Percentiles rank a stretch among this genome's conserved stretches.
phyloP scores from a whole-genome alignment of 176 grass and related monocot species.

The Puccinellia tenuiflora region DNA sequence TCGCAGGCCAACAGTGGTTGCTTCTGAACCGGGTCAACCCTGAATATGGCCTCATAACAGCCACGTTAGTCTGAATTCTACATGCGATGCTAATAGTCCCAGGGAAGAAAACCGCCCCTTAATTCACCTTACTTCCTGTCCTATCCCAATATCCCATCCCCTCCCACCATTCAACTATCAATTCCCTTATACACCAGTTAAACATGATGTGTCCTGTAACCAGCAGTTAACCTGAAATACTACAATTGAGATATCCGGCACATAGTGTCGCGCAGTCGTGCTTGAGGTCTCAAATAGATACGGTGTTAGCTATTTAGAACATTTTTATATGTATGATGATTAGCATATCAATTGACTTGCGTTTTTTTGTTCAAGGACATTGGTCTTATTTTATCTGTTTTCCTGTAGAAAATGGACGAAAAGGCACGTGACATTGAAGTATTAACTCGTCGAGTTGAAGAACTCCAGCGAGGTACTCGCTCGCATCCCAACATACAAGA shows the following conservation, averaged over 20 bases:
- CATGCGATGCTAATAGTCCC: neutral
- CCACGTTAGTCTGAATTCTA: neutral
- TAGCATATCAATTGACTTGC: constrained; percentile 3
- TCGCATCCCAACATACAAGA: constrained; percentile 12
- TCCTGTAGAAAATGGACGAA: constrained; percentile 50
- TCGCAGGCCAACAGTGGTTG: neutral
- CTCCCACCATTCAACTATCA: neutral
- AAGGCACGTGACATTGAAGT: constrained; percentile 37
- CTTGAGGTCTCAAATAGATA: neutral
- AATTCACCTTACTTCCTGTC: neutral
- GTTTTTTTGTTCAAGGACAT: constrained; percentile 16
- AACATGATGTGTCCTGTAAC: neutral
- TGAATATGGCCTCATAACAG: neutral
- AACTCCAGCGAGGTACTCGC: constrained; percentile 65
- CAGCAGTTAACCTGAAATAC: neutral
- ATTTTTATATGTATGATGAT: neutral
- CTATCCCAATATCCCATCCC: neutral
- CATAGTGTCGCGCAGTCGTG: neutral
- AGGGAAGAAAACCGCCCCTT: neutral
- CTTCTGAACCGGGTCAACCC: neutral
- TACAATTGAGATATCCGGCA: neutral
- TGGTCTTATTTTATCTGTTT: neutral
- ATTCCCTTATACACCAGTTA: neutral
- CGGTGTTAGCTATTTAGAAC: neutral
- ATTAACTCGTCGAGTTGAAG: constrained; percentile 55